Evolutionary conservation across 192 early-diverging fungal species (phyloP).

Genomic region (Allomyces macrogynus): DNA sequence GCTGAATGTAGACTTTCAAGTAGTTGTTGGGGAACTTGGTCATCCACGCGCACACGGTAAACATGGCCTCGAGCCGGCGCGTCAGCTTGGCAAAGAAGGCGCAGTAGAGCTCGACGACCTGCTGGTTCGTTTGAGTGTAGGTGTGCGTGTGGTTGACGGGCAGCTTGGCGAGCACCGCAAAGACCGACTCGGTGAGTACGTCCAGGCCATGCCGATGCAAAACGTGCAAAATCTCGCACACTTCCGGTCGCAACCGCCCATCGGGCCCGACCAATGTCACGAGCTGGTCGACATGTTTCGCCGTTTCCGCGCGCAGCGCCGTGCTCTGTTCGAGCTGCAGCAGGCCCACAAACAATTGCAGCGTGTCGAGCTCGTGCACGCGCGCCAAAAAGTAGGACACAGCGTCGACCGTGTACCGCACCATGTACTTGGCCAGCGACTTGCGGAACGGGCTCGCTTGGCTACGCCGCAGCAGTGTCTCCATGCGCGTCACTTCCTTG

Average conservation of each 20-base stretch:
- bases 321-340: constrained; percentile 27
- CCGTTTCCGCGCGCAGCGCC: constrained; percentile 42
- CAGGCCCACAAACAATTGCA: constrained; percentile 42
- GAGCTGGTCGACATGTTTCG: constrained; percentile 30
- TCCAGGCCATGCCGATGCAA: too few relatives aligned
- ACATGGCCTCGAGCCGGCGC: not conserved
- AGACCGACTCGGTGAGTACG: too few relatives aligned
- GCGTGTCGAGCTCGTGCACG: constrained; percentile 32
- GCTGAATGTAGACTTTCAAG: not conserved
- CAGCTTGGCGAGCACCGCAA: too few relatives aligned
- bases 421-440: constrained; percentile 77
- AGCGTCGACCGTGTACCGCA: constrained; percentile 66
- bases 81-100: not conserved
- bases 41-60: not conserved
- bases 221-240: too few relatives aligned
- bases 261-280: constrained; percentile 19
- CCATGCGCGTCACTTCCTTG: constrained; percentile 66
- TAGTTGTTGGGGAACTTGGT: not conserved
- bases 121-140: not conserved
- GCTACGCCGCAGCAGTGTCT: constrained; percentile 54
- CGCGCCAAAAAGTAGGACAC: constrained; percentile 64
- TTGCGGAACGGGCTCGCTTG: constrained; percentile 82
- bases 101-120: not conserved
- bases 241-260: not conserved
- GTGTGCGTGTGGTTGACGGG: not conserved